These are phyloP conservation scores for Morella rubra DNA, from an alignment of 306 rosid genomes.

Conservation along the genomic window DNA sequence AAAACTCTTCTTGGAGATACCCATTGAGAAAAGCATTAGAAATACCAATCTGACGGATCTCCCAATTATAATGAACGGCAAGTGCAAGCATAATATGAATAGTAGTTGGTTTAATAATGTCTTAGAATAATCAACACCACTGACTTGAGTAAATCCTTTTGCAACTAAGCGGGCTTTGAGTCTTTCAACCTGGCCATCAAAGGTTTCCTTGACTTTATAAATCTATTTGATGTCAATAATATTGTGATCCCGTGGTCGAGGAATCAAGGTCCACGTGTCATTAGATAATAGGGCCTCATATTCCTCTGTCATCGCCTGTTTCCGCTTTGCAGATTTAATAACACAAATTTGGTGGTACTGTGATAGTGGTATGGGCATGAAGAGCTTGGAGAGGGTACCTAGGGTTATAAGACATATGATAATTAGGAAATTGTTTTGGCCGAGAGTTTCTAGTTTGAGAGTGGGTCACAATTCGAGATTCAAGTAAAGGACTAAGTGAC, in stretches of 20 bases:
- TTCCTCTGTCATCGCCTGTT: neutral
- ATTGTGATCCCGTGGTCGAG: neutral
- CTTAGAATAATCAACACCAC: neutral
- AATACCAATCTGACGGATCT: neutral
- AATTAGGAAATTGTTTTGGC: too few relatives aligned
- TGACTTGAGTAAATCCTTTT: neutral
- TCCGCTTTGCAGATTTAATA: too few relatives aligned
- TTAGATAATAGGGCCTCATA: neutral
- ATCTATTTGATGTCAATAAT: neutral
- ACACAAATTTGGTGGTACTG: too few relatives aligned
- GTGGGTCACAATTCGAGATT: too few relatives aligned
- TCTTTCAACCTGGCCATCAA: neutral
- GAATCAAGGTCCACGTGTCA: too few relatives aligned
- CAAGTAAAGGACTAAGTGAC: too few relatives aligned
- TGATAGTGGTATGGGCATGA: neutral
- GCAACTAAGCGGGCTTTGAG: neutral
- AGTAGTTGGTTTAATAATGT: neutral
- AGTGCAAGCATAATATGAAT: neutral
- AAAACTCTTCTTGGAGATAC: neutral
- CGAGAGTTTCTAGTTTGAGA: too few relatives aligned
- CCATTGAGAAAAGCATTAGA: constrained; percentile 1
- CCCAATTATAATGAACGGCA: neutral
- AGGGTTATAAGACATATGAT: too few relatives aligned
- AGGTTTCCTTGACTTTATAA: neutral
- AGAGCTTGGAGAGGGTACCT: neutral